phyloP scores from a whole-genome alignment of 306 rosid species.

The Rubus parviflorus region DNA sequence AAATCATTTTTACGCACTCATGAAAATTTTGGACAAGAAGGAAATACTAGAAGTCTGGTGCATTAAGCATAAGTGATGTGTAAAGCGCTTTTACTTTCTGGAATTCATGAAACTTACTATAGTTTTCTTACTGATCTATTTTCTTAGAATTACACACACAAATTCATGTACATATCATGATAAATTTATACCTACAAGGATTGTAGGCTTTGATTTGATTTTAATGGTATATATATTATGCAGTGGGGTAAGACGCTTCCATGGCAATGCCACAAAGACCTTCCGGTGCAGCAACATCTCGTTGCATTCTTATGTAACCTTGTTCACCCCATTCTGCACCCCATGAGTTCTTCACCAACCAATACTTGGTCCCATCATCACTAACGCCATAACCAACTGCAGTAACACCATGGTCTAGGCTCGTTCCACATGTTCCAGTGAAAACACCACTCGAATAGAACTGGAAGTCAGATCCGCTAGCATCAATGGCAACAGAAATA shows the following conservation, averaged over 20 bases:
- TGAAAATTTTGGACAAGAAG: too few relatives aligned
- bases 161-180: background rate
- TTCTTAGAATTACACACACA: background rate
- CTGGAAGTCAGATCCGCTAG: constrained; percentile 27
- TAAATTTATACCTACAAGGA: background rate
- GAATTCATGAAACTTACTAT: background rate
- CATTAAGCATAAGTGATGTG: too few relatives aligned
- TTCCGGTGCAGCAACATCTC: background rate
- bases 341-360: constrained; percentile 19
- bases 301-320: constrained; percentile 9
- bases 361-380: constrained; percentile 38
- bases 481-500: constrained; percentile 1
- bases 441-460: constrained; percentile 39
- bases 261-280: background rate
- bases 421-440: constrained; percentile 36
- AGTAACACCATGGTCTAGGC: constrained; percentile 48
- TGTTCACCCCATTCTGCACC: constrained; percentile 8
- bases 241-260: constrained; percentile 10
- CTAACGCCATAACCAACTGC: constrained; percentile 38
- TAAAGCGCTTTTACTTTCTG: background rate
- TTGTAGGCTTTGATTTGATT: constrained; percentile 1
- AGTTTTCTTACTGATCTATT: background rate
- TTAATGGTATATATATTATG: background rate
- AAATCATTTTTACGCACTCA: too few relatives aligned
- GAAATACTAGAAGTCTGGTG: too few relatives aligned